Evolutionary conservation across 2,329 filamentous ascomycete genomes (phyloP).

Genomic region (Fusarium sp.): DNA sequence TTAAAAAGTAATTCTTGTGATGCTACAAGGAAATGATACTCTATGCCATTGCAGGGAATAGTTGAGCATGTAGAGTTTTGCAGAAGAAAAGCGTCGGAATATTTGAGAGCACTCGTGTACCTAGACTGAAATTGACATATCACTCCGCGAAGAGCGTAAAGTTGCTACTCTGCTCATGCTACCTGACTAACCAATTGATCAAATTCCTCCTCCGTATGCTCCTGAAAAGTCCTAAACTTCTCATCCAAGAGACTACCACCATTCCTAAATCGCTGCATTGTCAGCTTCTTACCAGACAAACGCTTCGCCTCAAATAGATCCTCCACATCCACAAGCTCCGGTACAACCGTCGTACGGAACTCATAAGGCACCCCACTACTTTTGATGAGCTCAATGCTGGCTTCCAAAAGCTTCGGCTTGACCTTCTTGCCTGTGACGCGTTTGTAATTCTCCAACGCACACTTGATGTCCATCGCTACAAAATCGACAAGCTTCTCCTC

Average conservation of each 20-base stretch:
- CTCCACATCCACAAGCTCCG: slow-evolving; percentile 35
- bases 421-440: slow-evolving; percentile 34
- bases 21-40: too few relatives aligned
- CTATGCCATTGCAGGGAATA: too few relatives aligned
- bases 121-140: not conserved
- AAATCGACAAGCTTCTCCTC: slow-evolving; percentile 31
- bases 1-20: not conserved
- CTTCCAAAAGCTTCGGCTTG: slow-evolving; percentile 25
- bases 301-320: slow-evolving; percentile 41
- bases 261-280: slow-evolving; percentile 38
- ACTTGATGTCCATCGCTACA: slow-evolving; percentile 43
- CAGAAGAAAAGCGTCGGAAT: not conserved
- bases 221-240: slow-evolving; percentile 8
- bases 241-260: slow-evolving; percentile 15
- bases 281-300: slow-evolving; percentile 37
- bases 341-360: slow-evolving; percentile 41
- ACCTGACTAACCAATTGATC: slow-evolving; percentile 29
- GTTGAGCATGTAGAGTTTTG: not conserved
- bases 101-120: not conserved
- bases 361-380: slow-evolving; percentile 32
- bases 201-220: slow-evolving; percentile 40
- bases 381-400: slow-evolving; percentile 37
- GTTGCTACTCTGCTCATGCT: not conserved
- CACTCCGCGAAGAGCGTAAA: not conserved
- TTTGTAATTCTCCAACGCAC: slow-evolving; percentile 41